phyloP scores from a whole-genome alignment of 345 rosid genomes.

The Limnanthes douglasii region DNA sequence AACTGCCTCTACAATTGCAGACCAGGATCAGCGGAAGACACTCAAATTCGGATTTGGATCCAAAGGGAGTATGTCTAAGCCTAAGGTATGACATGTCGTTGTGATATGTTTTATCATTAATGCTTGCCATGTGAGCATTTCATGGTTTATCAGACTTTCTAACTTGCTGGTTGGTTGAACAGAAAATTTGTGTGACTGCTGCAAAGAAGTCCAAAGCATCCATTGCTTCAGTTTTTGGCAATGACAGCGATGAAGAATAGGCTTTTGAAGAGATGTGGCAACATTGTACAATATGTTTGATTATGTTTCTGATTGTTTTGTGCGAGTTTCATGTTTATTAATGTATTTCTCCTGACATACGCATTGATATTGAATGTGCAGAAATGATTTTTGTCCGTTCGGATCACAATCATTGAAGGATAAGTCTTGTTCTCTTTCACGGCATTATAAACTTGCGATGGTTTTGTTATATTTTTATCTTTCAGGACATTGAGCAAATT shows the following conservation, averaged over 20 bases:
- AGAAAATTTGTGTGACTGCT: not conserved
- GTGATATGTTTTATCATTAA: not conserved
- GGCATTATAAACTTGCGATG: no score
- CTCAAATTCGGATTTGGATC: slow-evolving; percentile 89
- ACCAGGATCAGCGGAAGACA: slow-evolving; percentile 67
- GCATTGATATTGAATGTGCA: no score
- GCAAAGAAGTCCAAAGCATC: slow-evolving; percentile 65
- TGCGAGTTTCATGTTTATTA: no score
- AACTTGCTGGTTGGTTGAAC: not conserved
- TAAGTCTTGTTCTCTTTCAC: no score
- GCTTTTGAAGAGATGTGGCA: not conserved
- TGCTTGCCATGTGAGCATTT: no score
- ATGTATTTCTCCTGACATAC: no score
- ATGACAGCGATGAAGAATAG: slow-evolving; percentile 72
- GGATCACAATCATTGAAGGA: no score
- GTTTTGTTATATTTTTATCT: no score
- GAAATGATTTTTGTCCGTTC: no score
- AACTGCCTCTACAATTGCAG: slow-evolving; percentile 32
- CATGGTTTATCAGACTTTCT: no score
- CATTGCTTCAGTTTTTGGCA: slow-evolving; percentile 58
- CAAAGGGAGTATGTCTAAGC: slow-evolving; percentile 47
- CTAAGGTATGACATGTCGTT: not conserved
- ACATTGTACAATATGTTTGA: slow-evolving; percentile 4
- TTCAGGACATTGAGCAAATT: no score
- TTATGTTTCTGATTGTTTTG: no score